A percentile compares a stretch with the other conserved stretches of the same genome.
These are phyloP conservation scores for Micromonas pusilla DNA, from an alignment of 139 green algal species.

Conservation along the genomic window DNA sequence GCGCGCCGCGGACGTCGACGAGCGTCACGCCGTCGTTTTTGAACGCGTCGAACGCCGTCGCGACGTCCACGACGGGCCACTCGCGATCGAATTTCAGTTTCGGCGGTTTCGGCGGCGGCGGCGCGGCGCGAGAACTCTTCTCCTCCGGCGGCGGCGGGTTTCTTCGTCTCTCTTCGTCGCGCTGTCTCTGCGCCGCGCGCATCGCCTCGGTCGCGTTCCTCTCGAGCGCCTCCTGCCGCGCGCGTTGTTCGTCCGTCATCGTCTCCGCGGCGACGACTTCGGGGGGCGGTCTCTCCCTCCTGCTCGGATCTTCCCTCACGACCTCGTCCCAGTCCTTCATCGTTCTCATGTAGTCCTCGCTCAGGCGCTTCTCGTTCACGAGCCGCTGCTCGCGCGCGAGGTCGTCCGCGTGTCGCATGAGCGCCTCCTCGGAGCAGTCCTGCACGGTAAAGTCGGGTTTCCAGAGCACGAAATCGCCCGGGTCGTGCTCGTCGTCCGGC, in stretches of 20 bases:
- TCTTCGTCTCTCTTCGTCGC: not conserved
- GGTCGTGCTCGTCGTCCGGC: not conserved
- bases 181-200: not conserved
- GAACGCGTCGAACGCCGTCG: slow-evolving; percentile 6
- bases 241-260: not conserved
- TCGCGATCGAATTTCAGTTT: not conserved
- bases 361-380: not conserved
- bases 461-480: not conserved
- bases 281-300: too few species aligned
- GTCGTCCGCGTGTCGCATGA: slow-evolving; percentile 9
- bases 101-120: too few species aligned
- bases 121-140: too few species aligned
- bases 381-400: slow-evolving; percentile 12
- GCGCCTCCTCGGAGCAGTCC: not conserved
- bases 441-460: not conserved
- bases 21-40: not conserved
- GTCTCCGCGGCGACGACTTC: too few species aligned
- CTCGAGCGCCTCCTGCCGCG: not conserved
- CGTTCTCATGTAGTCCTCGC: slow-evolving; percentile 6
- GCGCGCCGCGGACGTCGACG: not conserved
- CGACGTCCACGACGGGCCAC: not conserved
- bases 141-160: not conserved
- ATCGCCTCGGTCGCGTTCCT: not conserved
- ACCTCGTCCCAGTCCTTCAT: slow-evolving; percentile 21
- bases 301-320: slow-evolving; percentile 3